phyloP scores from a whole-genome alignment of 2,329 filamentous ascomycete species.

The Coleophoma eucalyptorum region DNA sequence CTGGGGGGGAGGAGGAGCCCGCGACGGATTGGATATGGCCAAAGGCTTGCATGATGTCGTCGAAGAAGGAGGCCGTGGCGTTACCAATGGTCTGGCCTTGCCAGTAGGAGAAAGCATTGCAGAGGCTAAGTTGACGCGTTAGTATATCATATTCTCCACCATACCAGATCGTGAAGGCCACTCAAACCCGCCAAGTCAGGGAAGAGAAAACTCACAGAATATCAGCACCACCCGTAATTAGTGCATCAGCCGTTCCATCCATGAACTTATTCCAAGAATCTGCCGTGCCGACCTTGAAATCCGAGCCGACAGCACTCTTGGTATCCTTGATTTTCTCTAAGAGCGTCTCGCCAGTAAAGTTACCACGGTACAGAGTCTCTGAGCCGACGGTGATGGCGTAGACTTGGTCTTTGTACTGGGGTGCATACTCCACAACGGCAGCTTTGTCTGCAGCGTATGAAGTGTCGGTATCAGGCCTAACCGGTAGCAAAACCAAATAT shows the following conservation, averaged over 20 bases:
- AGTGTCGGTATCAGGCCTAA: conserved; percentile 57
- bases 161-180: conserved; percentile 21
- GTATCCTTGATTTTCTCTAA: conserved; percentile 59
- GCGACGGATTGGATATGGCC: conserved; percentile 56
- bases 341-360: conserved; percentile 58
- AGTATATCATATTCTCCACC: background rate
- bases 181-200: background rate
- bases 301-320: conserved; percentile 46
- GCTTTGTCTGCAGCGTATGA: conserved; percentile 58
- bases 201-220: conserved; percentile 31
- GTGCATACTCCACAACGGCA: conserved; percentile 47
- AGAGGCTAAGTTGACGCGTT: conserved; percentile 34
- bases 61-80: conserved; percentile 56
- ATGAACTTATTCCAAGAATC: conserved; percentile 72
- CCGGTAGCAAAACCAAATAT: background rate
- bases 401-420: conserved; percentile 52
- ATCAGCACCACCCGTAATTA: conserved; percentile 53
- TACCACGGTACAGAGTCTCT: conserved; percentile 66
- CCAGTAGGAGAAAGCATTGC: conserved; percentile 73
- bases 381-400: conserved; percentile 69
- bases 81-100: conserved; percentile 57
- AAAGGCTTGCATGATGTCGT: conserved; percentile 63
- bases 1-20: conserved; percentile 45
- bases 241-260: conserved; percentile 62
- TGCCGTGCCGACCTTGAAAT: conserved; percentile 60